Evolutionary conservation across 768 basidiomycete species (phyloP).

Genomic region (Asterophora lycoperdoides): DNA sequence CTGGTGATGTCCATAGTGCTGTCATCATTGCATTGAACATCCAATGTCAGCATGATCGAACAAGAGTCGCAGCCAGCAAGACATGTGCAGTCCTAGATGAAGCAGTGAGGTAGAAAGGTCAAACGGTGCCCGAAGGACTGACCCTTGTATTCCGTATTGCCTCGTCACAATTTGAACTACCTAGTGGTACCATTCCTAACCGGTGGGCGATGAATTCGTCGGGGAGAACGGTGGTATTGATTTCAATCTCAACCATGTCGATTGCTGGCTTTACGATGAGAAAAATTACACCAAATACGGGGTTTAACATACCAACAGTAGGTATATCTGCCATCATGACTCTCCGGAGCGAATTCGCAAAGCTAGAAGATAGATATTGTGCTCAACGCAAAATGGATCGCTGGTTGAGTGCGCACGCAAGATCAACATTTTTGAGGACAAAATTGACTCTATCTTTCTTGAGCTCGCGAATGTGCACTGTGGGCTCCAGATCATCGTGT

Average conservation of each 20-base stretch:
- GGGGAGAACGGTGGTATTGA: constrained; percentile 88
- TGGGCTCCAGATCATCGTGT: constrained; percentile 53
- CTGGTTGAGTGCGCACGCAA: constrained; percentile 90
- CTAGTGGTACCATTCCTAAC: constrained; percentile 88
- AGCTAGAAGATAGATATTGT: constrained; percentile 39
- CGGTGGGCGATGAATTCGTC: constrained; percentile 98
- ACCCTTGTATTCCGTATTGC: constrained; percentile 79
- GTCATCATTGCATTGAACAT: constrained; percentile 68
- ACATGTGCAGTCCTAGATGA: constrained; percentile 84
- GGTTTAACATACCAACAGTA: constrained; percentile 71
- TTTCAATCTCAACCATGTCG: constrained; percentile 90
- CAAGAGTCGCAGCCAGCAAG: constrained; percentile 80
- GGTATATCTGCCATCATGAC: constrained; percentile 97
- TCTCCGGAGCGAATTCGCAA: constrained; percentile 91
- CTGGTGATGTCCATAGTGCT: constrained; percentile 85
- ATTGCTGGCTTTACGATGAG: constrained; percentile 59
- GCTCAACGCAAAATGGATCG: constrained; percentile 1
- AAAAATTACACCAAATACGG: neutral
- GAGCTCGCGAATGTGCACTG: constrained; percentile 79
- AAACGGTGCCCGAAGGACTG: constrained; percentile 20
- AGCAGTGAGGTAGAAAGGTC: neutral
- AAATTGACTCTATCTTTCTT: constrained; percentile 87
- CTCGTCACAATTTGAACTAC: constrained; percentile 85
- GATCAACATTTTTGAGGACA: constrained; percentile 91
- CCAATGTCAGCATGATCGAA: constrained; percentile 76